Evolutionary conservation across 2,329 filamentous ascomycete genomes (phyloP), one percentile per base, ranked within the genome.

Genomic region (Xylogone sp.): DNA sequence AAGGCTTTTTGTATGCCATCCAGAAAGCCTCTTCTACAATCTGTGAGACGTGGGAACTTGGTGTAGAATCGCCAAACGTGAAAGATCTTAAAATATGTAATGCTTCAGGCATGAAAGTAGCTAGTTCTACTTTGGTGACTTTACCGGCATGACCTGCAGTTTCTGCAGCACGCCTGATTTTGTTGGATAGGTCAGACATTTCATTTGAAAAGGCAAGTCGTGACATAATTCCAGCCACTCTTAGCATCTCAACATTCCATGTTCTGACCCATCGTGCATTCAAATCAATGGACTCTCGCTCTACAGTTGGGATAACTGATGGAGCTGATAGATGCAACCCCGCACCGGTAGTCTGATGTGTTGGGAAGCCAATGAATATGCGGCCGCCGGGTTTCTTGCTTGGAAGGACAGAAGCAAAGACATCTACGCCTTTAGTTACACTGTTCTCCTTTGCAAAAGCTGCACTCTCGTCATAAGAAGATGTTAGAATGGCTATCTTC

Each of bases 341-440:
- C 22, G 93, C 84, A 50, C 93, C 94, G 0, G 95, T 99, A 0
- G 94, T 99, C 72, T 99, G 94, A 60, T 93, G 92, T 1, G 94
- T 99, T 2, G 94, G 93, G 65, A 99, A 99, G 0, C 94, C 94
- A 63, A 99, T 99, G 64, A 97, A 99, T 50, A 99, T 88, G 49
- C 90, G 86, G 6, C 94, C 94, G 8, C 83, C 82, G 0, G 81
- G 81, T 60, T 89, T 88, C 68, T 91, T 95, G 52, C 82, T 90
- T 2, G 94, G 94, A 4, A 97, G 72, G 1, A 99, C 92, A 1
- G 92, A 94, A 1, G 88, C 82, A 68, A 99, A 97, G 7, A 99
- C 84, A 64, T 96, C 90, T 1, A 81, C 78, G 2, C 82, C 78
- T 54, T 85, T 82, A 7, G 79, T 73, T 10, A 79, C 65, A 16